These are phyloP conservation scores for Alternaria longipes DNA, from an alignment of 2,329 filamentous ascomycete genomes.

Conservation along the genomic window DNA sequence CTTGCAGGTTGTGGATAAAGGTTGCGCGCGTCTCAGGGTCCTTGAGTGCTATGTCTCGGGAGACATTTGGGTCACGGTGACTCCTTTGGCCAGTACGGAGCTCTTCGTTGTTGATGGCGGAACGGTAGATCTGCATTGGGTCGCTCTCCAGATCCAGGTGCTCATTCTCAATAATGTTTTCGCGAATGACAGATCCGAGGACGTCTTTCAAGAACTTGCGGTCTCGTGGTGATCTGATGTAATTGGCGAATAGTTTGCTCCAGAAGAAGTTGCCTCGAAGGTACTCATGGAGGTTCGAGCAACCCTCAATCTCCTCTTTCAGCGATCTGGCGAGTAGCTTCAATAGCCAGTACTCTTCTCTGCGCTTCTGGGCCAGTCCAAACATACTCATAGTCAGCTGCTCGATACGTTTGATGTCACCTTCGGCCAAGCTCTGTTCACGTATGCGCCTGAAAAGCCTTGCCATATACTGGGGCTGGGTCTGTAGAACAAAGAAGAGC, in stretches of 20 bases:
- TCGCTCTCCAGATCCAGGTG: conserved; percentile 94
- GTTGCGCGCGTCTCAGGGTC: conserved; percentile 90
- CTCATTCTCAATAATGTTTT: conserved; percentile 92
- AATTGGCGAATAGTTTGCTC: conserved; percentile 84
- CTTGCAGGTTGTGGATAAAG: conserved; percentile 93
- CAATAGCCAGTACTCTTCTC: conserved; percentile 95
- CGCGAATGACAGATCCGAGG: conserved; percentile 82
- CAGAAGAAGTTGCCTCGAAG: conserved; percentile 92
- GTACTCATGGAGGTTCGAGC: conserved; percentile 80
- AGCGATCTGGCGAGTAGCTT: conserved; percentile 86
- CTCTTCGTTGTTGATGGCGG: conserved; percentile 96
- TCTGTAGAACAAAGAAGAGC: conserved; percentile 96
- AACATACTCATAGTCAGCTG: conserved; percentile 96
- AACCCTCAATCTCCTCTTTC: conserved; percentile 83
- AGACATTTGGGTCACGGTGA: conserved; percentile 81
- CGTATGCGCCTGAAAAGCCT: conserved; percentile 85
- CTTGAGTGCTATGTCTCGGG: conserved; percentile 92
- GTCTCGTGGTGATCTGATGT: conserved; percentile 89
- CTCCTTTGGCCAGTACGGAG: conserved; percentile 88
- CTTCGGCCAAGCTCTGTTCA: conserved; percentile 85
- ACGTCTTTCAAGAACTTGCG: conserved; percentile 91
- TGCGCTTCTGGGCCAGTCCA: conserved; percentile 93
- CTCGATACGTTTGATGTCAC: conserved; percentile 91
- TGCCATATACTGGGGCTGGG: conserved; percentile 92
- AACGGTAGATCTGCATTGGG: conserved; percentile 95